These are phyloP conservation scores for Arabidopsis hybrid DNA, from an alignment of 441 rosid genomes.

Conservation along the genomic window DNA sequence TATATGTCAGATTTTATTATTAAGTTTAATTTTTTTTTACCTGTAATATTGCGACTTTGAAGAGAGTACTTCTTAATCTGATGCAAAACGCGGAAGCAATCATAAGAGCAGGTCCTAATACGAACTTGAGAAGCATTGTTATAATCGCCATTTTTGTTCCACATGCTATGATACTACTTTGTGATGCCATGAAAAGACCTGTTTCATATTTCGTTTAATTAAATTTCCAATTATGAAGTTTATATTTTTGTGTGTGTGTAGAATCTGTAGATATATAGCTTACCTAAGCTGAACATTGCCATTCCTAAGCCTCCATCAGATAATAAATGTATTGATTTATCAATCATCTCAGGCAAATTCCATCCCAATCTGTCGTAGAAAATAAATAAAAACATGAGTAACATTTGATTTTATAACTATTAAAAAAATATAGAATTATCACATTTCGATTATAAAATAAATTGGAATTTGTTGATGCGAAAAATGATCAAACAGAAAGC, in stretches of 20 bases:
- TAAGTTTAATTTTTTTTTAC: slow-evolving; percentile 29
- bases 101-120: slow-evolving; percentile 80
- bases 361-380: slow-evolving; percentile 58
- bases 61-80: slow-evolving; percentile 56
- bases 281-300: slow-evolving; percentile 99
- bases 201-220: slow-evolving; percentile 3
- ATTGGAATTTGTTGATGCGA: neutral
- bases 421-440: neutral
- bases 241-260: neutral
- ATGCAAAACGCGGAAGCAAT: slow-evolving; percentile 60
- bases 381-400: slow-evolving; percentile 2
- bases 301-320: slow-evolving; percentile 94
- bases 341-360: slow-evolving; percentile 71
- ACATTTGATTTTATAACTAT: neutral
- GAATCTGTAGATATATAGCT: neutral
- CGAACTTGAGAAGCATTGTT: slow-evolving; percentile 69
- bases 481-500: slow-evolving; percentile 23
- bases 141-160: slow-evolving; percentile 61
- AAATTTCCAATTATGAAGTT: neutral
- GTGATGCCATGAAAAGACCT: slow-evolving; percentile 94
- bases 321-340: slow-evolving; percentile 67
- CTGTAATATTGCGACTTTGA: slow-evolving; percentile 78
- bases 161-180: slow-evolving; percentile 72
- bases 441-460: neutral
- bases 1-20: neutral